These are phyloP conservation scores for Trifolium repens DNA, from an alignment of 306 rosid species.

Conservation along the genomic window DNA sequence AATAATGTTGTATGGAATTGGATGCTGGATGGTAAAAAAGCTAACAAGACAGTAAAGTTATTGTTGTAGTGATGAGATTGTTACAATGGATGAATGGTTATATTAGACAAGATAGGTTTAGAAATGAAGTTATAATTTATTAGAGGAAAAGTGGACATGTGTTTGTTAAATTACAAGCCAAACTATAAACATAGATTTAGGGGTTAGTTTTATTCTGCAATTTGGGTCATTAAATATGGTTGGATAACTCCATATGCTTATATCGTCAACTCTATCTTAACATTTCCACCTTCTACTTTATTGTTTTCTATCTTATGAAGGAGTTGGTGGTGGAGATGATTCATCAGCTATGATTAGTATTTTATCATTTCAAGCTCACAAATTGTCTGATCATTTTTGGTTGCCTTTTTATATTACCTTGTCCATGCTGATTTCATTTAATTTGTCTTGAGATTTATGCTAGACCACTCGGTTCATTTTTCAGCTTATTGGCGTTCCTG, in stretches of 20 bases:
- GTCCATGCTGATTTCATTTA: constrained; percentile 18
- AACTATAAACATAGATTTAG: not conserved
- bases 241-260: constrained; percentile 6
- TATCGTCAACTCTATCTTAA: not conserved
- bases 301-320: constrained; percentile 10
- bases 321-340: constrained; percentile 29
- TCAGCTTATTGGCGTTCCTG: constrained; percentile 90
- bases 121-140: not conserved
- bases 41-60: not conserved
- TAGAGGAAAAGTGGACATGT: not conserved
- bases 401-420: constrained; percentile 12
- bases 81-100: not conserved
- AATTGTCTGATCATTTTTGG: constrained; percentile 23
- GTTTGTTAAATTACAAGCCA: not conserved
- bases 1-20: not conserved
- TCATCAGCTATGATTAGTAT: constrained; percentile 25
- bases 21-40: not conserved
- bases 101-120: not conserved
- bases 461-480: constrained; percentile 40
- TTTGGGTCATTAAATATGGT: constrained; percentile 22
- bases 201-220: not conserved
- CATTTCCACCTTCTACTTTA: not conserved
- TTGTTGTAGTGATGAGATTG: not conserved
- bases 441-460: constrained; percentile 34
- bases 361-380: constrained; percentile 17